Evolutionary conservation across 1,139 yeast genomes (phyloP), one percentile per base, ranked within the genome.

Genomic region (Schizosaccharomyces versatilis): DNA sequence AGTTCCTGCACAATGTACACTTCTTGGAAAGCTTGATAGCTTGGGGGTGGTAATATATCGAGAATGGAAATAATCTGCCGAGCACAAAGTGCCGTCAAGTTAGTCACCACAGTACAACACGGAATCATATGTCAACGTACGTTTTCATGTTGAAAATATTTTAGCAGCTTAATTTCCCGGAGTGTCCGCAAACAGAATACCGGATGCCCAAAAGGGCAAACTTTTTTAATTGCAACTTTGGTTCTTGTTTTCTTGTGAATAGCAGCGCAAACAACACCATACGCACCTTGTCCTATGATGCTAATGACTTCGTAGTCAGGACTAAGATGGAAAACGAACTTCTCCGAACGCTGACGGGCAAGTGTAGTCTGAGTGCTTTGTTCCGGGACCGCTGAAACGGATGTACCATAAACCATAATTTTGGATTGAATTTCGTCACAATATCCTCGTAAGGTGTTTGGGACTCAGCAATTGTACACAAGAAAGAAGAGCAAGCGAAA

Each of bases 231-330:
- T 54, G 98, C 98, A 17, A 93, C 97, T 62, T 80, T 80, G 61
- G 84, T 93, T 58, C 81, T 80, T 7, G 94, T 77, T 3, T 97
- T 96, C 62, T 78, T 77, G 68, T 90, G 95, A 15, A 81, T 69
- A 0, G 97, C 98, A 36, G 94, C 80, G 64, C 97, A 88, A 19
- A 90, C 98, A 14, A 90, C 78, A 3, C 98, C 98, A 64, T 90
- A 90, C 1, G 98, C 98, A n/a, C 98, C 98, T 67, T 88, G 96
- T 6, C 98, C 98, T 12, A 85, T 84, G 15, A 88, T 78, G 62
- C 84, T 93, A 49, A 80, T 72, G 53, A 88, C 79, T 66, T 84
- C 85, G 67, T 88, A 88, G 63, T 84, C 85, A 57, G 32, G 32
- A 24, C 32, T 24, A 5, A 24, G 32, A 24, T 24, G 32, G 5